These are phyloP conservation scores for Syncephalis plumigaleata DNA, from an alignment of 371 early-diverging fungal species.

Conservation along the genomic window DNA sequence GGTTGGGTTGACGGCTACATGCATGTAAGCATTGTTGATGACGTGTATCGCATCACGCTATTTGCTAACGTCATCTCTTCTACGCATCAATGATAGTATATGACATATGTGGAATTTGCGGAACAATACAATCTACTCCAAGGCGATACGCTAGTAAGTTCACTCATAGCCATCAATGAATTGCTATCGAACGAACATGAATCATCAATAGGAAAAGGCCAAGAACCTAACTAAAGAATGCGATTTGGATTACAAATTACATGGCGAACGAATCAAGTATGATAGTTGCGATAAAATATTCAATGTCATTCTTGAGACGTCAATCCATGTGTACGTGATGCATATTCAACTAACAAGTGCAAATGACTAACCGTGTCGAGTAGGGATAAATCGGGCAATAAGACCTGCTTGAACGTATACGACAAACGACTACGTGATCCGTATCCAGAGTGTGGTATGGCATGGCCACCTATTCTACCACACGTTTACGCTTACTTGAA, in stretches of 20 bases:
- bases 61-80: not conserved
- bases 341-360: not conserved
- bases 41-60: not conserved
- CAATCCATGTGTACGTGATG: not conserved
- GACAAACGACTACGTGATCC: constrained; percentile 54
- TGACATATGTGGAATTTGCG: constrained; percentile 27
- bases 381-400: not conserved
- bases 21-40: constrained; percentile 26
- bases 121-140: constrained; percentile 18
- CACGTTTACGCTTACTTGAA: constrained; percentile 39
- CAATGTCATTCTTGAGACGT: not conserved
- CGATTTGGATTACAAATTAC: not conserved
- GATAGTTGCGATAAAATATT: constrained; percentile 5
- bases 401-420: constrained; percentile 57
- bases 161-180: not conserved
- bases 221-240: constrained; percentile 1
- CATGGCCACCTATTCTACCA: constrained; percentile 53
- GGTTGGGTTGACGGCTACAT: constrained; percentile 73
- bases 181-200: not conserved
- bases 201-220: not conserved
- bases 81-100: constrained; percentile 22
- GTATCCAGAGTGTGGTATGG: constrained; percentile 44
- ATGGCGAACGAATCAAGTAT: not conserved
- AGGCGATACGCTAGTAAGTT: constrained; percentile 17
- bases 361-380: not conserved